A percentile compares a stretch with the other conserved stretches of the same genome.
Evolutionary conservation across 2,329 filamentous ascomycete genomes (phyloP).

Genomic region (Alternaria sp.): DNA sequence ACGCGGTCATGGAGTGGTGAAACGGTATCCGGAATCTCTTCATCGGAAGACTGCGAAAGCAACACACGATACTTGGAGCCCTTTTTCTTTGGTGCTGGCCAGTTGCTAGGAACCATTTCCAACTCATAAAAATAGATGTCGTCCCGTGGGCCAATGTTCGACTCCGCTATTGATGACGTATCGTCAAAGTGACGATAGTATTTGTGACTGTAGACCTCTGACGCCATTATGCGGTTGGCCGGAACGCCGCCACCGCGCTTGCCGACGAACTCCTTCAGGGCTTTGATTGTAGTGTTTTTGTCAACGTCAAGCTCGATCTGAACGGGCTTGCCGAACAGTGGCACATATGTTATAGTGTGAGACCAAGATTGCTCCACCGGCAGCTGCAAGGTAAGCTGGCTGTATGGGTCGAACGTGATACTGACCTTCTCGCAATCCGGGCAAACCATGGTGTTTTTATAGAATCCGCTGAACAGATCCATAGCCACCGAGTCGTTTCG

Average conservation of each 20-base stretch:
- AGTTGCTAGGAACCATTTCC: constrained; percentile 80
- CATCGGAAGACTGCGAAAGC: constrained; percentile 53
- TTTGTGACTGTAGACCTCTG: constrained; percentile 81
- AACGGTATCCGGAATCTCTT: constrained; percentile 63
- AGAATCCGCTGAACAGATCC: constrained; percentile 93
- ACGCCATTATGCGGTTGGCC: constrained; percentile 73
- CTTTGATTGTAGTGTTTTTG: constrained; percentile 74
- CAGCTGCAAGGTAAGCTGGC: constrained; percentile 88
- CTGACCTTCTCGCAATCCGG: constrained; percentile 92
- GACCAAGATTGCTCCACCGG: constrained; percentile 86
- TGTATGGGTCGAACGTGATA: constrained; percentile 98
- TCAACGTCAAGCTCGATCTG: constrained; percentile 80
- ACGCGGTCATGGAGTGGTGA: constrained; percentile 71
- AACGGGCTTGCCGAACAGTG: constrained; percentile 74
- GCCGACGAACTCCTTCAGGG: constrained; percentile 70
- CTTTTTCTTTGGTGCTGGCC: constrained; percentile 65
- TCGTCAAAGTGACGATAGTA: constrained; percentile 91
- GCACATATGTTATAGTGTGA: constrained; percentile 78
- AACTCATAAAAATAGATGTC: constrained; percentile 79
- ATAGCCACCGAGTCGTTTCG: constrained; percentile 95
- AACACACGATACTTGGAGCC: constrained; percentile 57
- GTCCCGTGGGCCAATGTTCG: constrained; percentile 68
- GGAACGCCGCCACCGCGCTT: constrained; percentile 62
- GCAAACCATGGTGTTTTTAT: constrained; percentile 96
- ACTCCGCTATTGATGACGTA: constrained; percentile 69